phyloP scores from a whole-genome alignment of 1,284 basidiomycete genomes.

The Rhodotorula sp. region DNA sequence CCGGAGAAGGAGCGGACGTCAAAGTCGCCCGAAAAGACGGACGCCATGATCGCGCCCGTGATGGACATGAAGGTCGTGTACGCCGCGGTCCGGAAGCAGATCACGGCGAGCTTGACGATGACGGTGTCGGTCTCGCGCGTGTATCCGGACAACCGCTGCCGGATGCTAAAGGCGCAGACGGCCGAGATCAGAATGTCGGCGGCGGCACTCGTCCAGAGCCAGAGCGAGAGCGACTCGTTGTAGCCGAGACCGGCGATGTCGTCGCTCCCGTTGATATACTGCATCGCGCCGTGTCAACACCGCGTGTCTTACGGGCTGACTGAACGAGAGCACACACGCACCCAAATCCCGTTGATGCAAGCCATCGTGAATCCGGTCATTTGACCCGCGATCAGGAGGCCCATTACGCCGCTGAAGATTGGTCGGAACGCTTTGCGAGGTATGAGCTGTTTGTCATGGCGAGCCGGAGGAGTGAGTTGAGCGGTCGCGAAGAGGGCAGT shows the following conservation, averaged over 20 bases:
- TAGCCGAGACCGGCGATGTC: not conserved
- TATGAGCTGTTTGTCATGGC: not conserved
- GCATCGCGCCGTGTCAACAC: not conserved
- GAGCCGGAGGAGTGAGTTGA: not conserved
- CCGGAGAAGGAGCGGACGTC: not conserved
- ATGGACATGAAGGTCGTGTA: not conserved
- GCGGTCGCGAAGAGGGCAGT: not conserved
- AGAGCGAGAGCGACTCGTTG: not conserved
- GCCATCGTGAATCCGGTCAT: not conserved
- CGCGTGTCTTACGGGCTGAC: not conserved
- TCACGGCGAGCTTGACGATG: slow-evolving; percentile 3
- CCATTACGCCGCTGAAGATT: not conserved
- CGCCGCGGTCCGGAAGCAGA: not conserved
- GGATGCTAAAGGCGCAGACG: not conserved
- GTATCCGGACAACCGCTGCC: not conserved
- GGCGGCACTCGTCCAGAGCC: not conserved
- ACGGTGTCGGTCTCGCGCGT: not conserved
- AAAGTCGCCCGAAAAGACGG: not conserved
- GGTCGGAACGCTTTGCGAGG: not conserved
- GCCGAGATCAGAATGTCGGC: not conserved
- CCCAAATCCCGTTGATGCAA: not conserved
- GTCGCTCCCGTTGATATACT: not conserved
- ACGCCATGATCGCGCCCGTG: not conserved
- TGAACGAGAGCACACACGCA: not conserved
- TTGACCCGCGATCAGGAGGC: not conserved